phyloP scores from a whole-genome alignment of 129 eudicot species.

The Smallanthus sonchifolius region DNA sequence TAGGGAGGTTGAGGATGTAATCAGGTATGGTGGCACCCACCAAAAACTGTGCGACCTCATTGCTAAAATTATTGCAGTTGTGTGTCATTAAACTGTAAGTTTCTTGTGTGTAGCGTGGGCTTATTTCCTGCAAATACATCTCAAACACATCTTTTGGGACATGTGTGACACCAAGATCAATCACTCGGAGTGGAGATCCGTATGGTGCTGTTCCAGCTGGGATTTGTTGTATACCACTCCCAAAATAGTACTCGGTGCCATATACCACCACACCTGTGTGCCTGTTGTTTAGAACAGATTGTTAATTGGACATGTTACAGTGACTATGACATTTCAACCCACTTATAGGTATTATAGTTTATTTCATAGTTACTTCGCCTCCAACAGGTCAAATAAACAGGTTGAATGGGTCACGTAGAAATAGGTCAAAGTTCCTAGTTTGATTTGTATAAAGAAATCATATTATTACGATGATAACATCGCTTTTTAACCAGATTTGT shows the following conservation, averaged over 20 bases:
- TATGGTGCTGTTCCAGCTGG: constrained; percentile 69
- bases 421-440: background rate
- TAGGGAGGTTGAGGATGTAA: constrained; percentile 76
- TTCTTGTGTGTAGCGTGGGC: constrained; percentile 78
- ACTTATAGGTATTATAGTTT: background rate
- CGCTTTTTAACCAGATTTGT: background rate
- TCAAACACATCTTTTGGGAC: constrained; percentile 89
- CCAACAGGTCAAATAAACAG: background rate
- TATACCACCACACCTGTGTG: constrained; percentile 92
- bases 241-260: constrained; percentile 86
- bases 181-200: constrained; percentile 72
- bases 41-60: constrained; percentile 87
- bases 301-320: background rate
- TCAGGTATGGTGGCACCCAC: constrained; percentile 71
- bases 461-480: background rate
- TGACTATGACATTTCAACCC: background rate
- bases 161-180: constrained; percentile 82
- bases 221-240: constrained; percentile 76
- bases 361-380: background rate
- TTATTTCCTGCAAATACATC: constrained; percentile 74
- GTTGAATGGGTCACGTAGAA: background rate
- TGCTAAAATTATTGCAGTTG: constrained; percentile 90
- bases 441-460: background rate
- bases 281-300: constrained; percentile 36
- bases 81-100: constrained; percentile 80